These are phyloP conservation scores for Podospora australis DNA, from an alignment of 495 filamentous ascomycete genomes.

Conservation along the genomic window DNA sequence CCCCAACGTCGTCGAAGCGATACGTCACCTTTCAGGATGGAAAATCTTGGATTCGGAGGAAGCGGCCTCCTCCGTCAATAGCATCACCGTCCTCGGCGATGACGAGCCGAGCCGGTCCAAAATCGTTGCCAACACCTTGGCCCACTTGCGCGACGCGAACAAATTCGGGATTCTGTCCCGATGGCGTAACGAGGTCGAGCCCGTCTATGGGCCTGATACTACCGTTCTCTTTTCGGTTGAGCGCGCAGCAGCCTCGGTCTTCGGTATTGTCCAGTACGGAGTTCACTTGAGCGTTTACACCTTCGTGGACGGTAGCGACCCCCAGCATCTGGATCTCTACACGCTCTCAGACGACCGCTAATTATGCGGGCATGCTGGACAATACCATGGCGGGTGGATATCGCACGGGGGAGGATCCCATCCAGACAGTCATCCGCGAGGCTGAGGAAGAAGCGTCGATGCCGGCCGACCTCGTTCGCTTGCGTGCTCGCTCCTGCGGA, in stretches of 20 bases:
- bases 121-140: not conserved
- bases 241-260: not conserved
- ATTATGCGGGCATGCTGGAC: not conserved
- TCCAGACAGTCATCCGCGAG: not conserved
- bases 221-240: not conserved
- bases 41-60: too few relatives aligned
- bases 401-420: not conserved
- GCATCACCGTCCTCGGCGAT: not conserved
- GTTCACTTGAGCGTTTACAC: not conserved
- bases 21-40: not conserved
- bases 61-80: not conserved
- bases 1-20: not conserved
- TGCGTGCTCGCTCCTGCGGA: not conserved
- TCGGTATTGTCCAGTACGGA: not conserved
- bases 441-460: not conserved
- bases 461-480: not conserved
- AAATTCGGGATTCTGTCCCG: not conserved
- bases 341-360: not conserved
- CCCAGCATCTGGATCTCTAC: not conserved
- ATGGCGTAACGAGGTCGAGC: not conserved
- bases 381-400: not conserved
- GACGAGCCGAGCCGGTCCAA: not conserved
- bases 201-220: not conserved
- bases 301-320: not conserved
- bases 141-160: not conserved